phyloP scores from a whole-genome alignment of 2,329 filamentous ascomycete species.

The Penicillium sp. region DNA sequence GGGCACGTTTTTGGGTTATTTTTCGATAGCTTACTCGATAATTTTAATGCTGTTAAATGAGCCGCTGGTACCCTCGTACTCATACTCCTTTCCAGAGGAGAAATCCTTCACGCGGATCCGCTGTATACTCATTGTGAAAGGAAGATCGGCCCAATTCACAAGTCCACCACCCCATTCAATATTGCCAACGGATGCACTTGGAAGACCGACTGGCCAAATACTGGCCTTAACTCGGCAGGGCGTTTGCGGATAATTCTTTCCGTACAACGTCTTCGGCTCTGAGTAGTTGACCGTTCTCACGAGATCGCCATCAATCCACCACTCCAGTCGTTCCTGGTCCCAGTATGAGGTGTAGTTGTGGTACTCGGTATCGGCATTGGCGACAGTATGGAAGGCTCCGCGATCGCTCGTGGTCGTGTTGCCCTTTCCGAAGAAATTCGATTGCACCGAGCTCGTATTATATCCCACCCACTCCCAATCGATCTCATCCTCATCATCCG shows the following conservation, averaged over 20 bases:
- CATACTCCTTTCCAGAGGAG: slow-evolving; percentile 64
- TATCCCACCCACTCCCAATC: slow-evolving; percentile 62
- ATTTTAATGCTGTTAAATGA: slow-evolving; percentile 65
- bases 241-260: slow-evolving; percentile 67
- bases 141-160: slow-evolving; percentile 65
- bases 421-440: slow-evolving; percentile 96
- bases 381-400: slow-evolving; percentile 70
- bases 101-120: slow-evolving; percentile 59
- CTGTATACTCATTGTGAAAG: slow-evolving; percentile 74
- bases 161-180: slow-evolving; percentile 69
- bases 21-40: slow-evolving; percentile 36
- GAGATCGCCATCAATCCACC: slow-evolving; percentile 63
- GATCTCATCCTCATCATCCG: slow-evolving; percentile 81
- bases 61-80: slow-evolving; percentile 63
- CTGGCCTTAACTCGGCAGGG: slow-evolving; percentile 71
- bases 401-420: slow-evolving; percentile 74
- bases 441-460: slow-evolving; percentile 57
- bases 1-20: background rate
- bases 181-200: slow-evolving; percentile 44
- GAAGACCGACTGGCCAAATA: slow-evolving; percentile 65
- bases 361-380: slow-evolving; percentile 55
- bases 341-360: slow-evolving; percentile 62
- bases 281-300: slow-evolving; percentile 63
- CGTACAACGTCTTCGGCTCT: slow-evolving; percentile 53
- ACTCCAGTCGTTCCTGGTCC: slow-evolving; percentile 64